Evolutionary conservation across 805 yeast genomes (phyloP), one percentile per base, ranked within the genome.

Genomic region (Saturnispora bothae): DNA sequence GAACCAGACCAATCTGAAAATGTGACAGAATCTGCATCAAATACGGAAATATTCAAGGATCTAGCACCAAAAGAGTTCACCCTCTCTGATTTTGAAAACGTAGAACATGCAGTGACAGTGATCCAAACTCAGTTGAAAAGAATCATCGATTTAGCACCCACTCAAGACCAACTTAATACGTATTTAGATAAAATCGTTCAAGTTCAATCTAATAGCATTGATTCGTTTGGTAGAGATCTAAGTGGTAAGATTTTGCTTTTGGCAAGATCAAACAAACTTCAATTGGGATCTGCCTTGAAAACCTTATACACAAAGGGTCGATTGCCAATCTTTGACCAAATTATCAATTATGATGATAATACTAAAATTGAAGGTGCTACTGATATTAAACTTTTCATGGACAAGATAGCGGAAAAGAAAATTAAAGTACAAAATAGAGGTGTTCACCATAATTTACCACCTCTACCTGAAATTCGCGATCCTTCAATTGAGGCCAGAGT

Each of bases 381-480:
- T 13, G 44, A 44, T 20, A 37, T 45, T 4, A 41, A 40, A 15
- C 26, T 54, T 21, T 22, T 41, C 3, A n/a, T 50, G 13, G 27
- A 36, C 25, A 40, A 19, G 8, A 5, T 23, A 17, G 33, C 45
- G 22, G 39, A 38, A 23, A 32, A 42, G 8, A 36, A 45, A 6
- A 32, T 40, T 27, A 43, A 43, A 31, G 45, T 41, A 18, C 38
- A 46, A 15, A 34, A 42, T 6, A 43, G 44, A 16, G 47, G 46
- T 29, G 12, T n/a, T 4, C 17, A 28, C 20, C 31, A 31, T 20
- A 9, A 33, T 13, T 22, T 48, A 12, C 96, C 96, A 1, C 65
- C 64, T 9, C 57, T 86, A 14, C 96, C 96, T 1, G 57, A 56
- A 22, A 82, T 89, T 29, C 56, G 65, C 5, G 71, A 79, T 50